phyloP scores from a whole-genome alignment of 345 rosid species.

The Dovyalis caffra region DNA sequence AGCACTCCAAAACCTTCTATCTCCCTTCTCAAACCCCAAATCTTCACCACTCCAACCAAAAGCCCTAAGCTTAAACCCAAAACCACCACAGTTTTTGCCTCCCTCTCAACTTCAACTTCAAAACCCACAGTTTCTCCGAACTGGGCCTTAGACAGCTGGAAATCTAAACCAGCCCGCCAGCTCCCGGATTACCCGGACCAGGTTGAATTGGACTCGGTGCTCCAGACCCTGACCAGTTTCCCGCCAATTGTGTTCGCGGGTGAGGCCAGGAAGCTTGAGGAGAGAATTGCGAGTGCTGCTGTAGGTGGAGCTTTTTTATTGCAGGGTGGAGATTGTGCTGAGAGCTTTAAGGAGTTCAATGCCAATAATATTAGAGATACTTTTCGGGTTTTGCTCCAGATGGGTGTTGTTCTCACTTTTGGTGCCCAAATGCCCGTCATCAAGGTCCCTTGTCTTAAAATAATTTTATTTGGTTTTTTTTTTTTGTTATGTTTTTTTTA shows the following conservation, averaged over 20 bases:
- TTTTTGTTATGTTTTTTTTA: not conserved
- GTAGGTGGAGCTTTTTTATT: slow-evolving; percentile 58
- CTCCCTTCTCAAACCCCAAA: slow-evolving; percentile 2
- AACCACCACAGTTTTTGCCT: slow-evolving; percentile 8
- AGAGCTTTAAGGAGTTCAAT: slow-evolving; percentile 62
- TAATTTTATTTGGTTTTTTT: slow-evolving; percentile 3
- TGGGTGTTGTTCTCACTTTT: slow-evolving; percentile 68
- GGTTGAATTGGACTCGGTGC: slow-evolving; percentile 32
- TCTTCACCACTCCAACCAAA: slow-evolving; percentile 7
- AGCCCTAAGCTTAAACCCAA: not conserved
- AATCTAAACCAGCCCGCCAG: slow-evolving; percentile 32
- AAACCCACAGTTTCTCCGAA: not conserved
- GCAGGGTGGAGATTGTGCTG: slow-evolving; percentile 73
- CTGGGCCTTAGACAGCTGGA: slow-evolving; percentile 42
- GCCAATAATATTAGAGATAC: slow-evolving; percentile 60
- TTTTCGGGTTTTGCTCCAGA: slow-evolving; percentile 61
- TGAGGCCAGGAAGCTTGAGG: slow-evolving; percentile 51
- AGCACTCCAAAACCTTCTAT: slow-evolving; percentile 15
- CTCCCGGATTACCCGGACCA: slow-evolving; percentile 37
- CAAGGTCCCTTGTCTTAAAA: slow-evolving; percentile 22
- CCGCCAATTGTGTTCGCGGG: slow-evolving; percentile 48
- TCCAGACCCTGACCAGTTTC: slow-evolving; percentile 25
- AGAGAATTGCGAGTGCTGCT: slow-evolving; percentile 50
- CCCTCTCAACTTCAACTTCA: slow-evolving; percentile 9
- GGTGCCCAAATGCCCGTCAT: slow-evolving; percentile 63